phyloP scores from a whole-genome alignment of 768 basidiomycete genomes.

The Dacryopinax spathularia region DNA sequence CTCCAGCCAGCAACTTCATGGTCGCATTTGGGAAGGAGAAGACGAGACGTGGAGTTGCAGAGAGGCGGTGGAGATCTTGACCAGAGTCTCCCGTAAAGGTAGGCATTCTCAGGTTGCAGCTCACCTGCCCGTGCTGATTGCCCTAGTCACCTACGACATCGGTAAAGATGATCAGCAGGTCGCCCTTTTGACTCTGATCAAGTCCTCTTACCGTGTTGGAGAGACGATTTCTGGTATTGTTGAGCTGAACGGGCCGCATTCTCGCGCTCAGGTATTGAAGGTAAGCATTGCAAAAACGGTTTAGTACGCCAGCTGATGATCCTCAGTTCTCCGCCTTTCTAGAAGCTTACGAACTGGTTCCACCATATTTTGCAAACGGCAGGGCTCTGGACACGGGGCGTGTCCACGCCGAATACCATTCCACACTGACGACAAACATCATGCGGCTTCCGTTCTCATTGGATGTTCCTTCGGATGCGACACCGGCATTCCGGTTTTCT shows the following conservation, averaged over 20 bases:
- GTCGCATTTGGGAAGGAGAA: neutral
- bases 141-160: conserved; percentile 80
- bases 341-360: conserved; percentile 77
- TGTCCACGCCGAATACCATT: conserved; percentile 74
- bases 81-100: conserved; percentile 82
- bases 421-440: conserved; percentile 56
- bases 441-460: conserved; percentile 73
- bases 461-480: conserved; percentile 84
- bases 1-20: conserved; percentile 4
- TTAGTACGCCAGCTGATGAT: neutral
- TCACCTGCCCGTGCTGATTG: neutral
- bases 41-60: conserved; percentile 40
- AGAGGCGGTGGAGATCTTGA: conserved; percentile 82
- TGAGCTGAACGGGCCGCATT: conserved; percentile 61
- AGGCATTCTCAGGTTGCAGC: conserved; percentile 14
- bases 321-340: conserved; percentile 74
- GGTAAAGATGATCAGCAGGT: conserved; percentile 84
- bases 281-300: conserved; percentile 30
- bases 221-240: conserved; percentile 86
- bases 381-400: conserved; percentile 40
- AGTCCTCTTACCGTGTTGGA: conserved; percentile 79
- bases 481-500: conserved; percentile 56
- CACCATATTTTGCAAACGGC: conserved; percentile 35
- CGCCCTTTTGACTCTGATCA: conserved; percentile 81
- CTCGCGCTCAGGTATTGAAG: conserved; percentile 65